Conservation (phyloP, 1,284 basidiomycete genomes). For the Apiotrichum porosum region DNA sequence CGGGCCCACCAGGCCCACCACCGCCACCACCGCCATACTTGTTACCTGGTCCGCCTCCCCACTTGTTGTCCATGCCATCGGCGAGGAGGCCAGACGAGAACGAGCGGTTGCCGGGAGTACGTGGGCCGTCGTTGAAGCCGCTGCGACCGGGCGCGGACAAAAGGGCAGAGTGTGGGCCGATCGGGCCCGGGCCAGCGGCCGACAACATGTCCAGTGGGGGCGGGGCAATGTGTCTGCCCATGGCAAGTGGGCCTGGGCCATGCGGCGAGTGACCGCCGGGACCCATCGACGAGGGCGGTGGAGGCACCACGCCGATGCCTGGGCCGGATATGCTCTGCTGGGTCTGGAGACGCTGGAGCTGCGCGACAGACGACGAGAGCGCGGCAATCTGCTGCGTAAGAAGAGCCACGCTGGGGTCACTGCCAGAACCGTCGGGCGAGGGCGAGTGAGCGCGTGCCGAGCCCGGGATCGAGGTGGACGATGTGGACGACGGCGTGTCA, state of each 20-base stretch:
- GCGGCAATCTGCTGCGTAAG: constrained; percentile 75
- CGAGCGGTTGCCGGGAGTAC: constrained; percentile 13
- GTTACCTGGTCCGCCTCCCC: constrained; percentile 9
- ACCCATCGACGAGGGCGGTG: constrained; percentile 5
- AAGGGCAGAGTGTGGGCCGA: constrained; percentile 1
- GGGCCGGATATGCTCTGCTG: constrained; percentile 4
- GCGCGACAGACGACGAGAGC: constrained; percentile 78
- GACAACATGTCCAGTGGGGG: constrained; percentile 11
- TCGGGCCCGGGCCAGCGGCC: not conserved
- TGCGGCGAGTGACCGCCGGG: not conserved
- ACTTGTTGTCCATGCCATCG: constrained; percentile 15
- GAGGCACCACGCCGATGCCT: constrained; percentile 1
- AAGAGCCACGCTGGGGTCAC: constrained; percentile 51
- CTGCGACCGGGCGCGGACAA: constrained; percentile 7
- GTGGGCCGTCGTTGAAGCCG: constrained; percentile 6
- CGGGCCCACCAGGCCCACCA: not conserved
- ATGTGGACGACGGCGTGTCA: constrained; percentile 10
- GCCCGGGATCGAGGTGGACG: not conserved
- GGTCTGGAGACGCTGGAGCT: constrained; percentile 52
- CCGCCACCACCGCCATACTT: constrained; percentile 6
- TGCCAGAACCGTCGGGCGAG: not conserved
- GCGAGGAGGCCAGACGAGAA: constrained; percentile 13
- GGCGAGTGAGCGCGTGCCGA: constrained; percentile 5
- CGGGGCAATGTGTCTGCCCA: constrained; percentile 6
- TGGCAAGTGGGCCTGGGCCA: not conserved